A percentile compares a stretch with the other conserved stretches of the same genome.
Evolutionary conservation across 1,139 yeast genomes (phyloP).

Genomic region (Magnusiomyces tetraspermus): DNA sequence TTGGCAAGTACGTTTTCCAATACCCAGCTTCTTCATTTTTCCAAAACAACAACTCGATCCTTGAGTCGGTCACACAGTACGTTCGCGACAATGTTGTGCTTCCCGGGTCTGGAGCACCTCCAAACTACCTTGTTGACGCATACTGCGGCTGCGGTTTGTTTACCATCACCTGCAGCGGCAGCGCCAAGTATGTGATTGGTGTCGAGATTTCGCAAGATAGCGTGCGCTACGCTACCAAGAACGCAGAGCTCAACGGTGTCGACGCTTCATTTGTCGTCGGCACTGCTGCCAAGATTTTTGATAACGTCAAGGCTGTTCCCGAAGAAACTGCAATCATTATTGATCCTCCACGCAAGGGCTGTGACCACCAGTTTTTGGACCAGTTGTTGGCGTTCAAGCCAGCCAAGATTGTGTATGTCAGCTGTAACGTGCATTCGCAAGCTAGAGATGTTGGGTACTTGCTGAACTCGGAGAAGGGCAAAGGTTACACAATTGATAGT

Average conservation of each 20-base stretch:
- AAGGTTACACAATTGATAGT: slow-evolving; percentile 59
- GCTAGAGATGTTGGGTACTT: slow-evolving; percentile 89
- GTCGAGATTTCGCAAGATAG: slow-evolving; percentile 92
- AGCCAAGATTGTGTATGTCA: slow-evolving; percentile 77
- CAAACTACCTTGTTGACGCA: slow-evolving; percentile 77
- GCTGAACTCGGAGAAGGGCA: slow-evolving; percentile 43
- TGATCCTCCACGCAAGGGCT: slow-evolving; percentile 97
- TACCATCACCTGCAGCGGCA: slow-evolving; percentile 72
- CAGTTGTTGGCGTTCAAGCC: slow-evolving; percentile 80
- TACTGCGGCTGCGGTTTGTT: slow-evolving; percentile 96
- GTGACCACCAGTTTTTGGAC: slow-evolving; percentile 76
- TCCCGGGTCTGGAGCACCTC: slow-evolving; percentile 34
- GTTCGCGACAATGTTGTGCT: slow-evolving; percentile 61
- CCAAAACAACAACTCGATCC: slow-evolving; percentile 87
- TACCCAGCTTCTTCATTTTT: slow-evolving; percentile 93
- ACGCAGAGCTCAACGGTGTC: slow-evolving; percentile 67
- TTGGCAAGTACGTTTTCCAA: slow-evolving; percentile 62
- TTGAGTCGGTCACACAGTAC: slow-evolving; percentile 71
- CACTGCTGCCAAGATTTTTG: slow-evolving; percentile 83
- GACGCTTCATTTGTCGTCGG: slow-evolving; percentile 81
- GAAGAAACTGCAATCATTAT: slow-evolving; percentile 77
- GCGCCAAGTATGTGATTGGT: slow-evolving; percentile 77
- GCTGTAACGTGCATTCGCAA: slow-evolving; percentile 96
- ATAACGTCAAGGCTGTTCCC: slow-evolving; percentile 61
- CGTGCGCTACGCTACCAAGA: slow-evolving; percentile 73